Base-by-base conservation (phyloP, 352 stramenopile genomes). In the Plasmopara muralis region DNA sequence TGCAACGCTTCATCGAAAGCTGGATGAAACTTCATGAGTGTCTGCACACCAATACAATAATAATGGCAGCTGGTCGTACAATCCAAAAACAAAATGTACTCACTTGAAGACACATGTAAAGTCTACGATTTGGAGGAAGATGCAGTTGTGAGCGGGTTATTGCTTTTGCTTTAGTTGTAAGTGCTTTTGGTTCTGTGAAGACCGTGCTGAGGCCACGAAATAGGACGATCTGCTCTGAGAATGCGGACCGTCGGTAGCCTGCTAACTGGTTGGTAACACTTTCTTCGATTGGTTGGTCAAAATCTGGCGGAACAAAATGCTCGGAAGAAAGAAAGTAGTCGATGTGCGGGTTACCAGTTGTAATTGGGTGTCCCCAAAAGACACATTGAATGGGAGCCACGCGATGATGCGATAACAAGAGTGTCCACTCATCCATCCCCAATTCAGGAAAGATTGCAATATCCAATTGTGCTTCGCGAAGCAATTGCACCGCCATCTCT, bases 311-410 rank as follows among this genome's bases (percentile, higher is more conserved):
- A 7, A 72, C 53, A 54, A 79, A 86, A 44, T 74, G 74, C 57
- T 71, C 59, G 4, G 76, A 87, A 1, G 68, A 77, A 39, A 96
- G 69, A 47, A 92, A 95, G 46, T 92, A 95, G 57, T 96, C 87
- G 34, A 95, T 89, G 2, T 66, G 50, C 2, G 69, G 60, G 49
- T 84, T 76, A 9, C 72, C 83, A 0, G 75, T 88, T 12, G 85
- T 93, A 47, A 87, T 77, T 13, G 84, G 84, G 46, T 95, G 85
- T 20, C 87, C 87, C 87, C 87, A 96, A 47, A 95, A 93, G 5
- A 87, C 68, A 39, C 80, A 77, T 48, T 91, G 80, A 1, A 93
- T 65, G 0, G 65, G 68, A 12, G 86, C 84, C 6, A 96, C 38
- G 6, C 87, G 75, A 30, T 82, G 69, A 57, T 90, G 85, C 1